phyloP scores from a whole-genome alignment of 805 yeast genomes.

The Debaryomyces castellii region DNA sequence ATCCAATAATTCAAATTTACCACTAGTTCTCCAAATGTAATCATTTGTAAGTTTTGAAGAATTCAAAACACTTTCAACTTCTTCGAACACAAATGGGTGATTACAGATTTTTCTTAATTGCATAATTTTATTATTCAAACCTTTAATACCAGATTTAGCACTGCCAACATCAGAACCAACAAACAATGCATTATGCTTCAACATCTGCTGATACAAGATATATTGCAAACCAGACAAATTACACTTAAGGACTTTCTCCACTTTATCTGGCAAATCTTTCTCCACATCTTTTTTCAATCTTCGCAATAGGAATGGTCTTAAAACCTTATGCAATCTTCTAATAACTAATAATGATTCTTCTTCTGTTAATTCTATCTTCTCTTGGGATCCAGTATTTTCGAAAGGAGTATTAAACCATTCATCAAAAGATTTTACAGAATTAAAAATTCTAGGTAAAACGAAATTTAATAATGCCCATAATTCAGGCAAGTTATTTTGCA shows the following conservation, averaged over 20 bases:
- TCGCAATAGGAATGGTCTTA: conserved; percentile 80
- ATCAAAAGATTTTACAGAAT: conserved; percentile 81
- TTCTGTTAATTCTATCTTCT: conserved; percentile 76
- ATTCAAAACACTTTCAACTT: conserved; percentile 69
- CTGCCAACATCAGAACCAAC: conserved; percentile 62
- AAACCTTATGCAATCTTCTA: conserved; percentile 81
- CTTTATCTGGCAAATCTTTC: conserved; percentile 80
- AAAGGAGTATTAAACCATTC: conserved; percentile 91
- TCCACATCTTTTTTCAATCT: conserved; percentile 86
- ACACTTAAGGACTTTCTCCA: conserved; percentile 80
- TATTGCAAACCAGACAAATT: conserved; percentile 71
- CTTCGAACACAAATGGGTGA: conserved; percentile 86
- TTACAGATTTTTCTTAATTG: conserved; percentile 82
- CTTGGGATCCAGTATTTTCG: conserved; percentile 81
- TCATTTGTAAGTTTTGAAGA: conserved; percentile 63
- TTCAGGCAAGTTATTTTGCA: conserved; percentile 82
- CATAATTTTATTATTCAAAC: conserved; percentile 80
- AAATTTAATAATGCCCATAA: conserved; percentile 83
- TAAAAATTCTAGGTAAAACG: conserved; percentile 80
- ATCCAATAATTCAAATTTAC: conserved; percentile 78
- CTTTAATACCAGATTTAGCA: conserved; percentile 67
- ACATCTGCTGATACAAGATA: conserved; percentile 73
- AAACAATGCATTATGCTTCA: conserved; percentile 67
- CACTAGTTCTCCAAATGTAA: conserved; percentile 71
- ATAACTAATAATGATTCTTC: conserved; percentile 82